These are phyloP conservation scores for Ophiostoma perfectum DNA, from an alignment of 2,329 filamentous ascomycete species.

Conservation along the genomic window DNA sequence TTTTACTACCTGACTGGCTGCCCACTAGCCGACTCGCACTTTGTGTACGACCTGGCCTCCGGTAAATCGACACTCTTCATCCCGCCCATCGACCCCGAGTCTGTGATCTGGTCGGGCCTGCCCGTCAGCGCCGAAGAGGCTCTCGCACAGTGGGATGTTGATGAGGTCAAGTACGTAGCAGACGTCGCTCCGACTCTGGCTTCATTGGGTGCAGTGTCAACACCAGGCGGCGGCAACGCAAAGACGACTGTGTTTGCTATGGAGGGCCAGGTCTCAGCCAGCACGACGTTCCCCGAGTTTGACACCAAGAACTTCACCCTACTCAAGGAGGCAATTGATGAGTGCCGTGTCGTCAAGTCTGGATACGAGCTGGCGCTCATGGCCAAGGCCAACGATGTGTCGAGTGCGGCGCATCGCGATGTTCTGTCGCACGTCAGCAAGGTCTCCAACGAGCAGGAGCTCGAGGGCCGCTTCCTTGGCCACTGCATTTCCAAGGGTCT, in stretches of 20 bases:
- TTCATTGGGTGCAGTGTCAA: conserved; percentile 36
- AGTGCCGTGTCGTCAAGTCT: conserved; percentile 65
- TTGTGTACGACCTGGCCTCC: conserved; percentile 72
- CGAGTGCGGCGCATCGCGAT: conserved; percentile 59
- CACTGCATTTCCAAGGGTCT: conserved; percentile 69
- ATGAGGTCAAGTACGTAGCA: conserved; percentile 65
- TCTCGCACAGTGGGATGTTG: conserved; percentile 70
- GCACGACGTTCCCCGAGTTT: conserved; percentile 66
- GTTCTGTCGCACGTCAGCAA: conserved; percentile 56
- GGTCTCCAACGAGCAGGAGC: conserved; percentile 72
- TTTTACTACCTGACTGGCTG: conserved; percentile 95
- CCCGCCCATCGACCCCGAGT: conserved; percentile 78
- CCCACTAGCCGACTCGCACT: conserved; percentile 70
- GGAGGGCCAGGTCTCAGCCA: conserved; percentile 66
- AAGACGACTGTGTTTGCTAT: conserved; percentile 62
- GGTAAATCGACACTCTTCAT: conserved; percentile 67
- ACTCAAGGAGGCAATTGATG: conserved; percentile 61
- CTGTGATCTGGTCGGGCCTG: conserved; percentile 88
- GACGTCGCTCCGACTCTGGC: conserved; percentile 72
- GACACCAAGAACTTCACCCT: conserved; percentile 54
- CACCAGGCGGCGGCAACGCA: conserved; percentile 28
- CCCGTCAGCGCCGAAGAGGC: conserved; percentile 74
- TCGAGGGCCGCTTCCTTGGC: conserved; percentile 75
- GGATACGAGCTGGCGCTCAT: conserved; percentile 70
- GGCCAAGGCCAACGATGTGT: conserved; percentile 65